These are phyloP conservation scores for Diddensiella transvaalensis DNA, from an alignment of 805 yeast species.

Conservation along the genomic window DNA sequence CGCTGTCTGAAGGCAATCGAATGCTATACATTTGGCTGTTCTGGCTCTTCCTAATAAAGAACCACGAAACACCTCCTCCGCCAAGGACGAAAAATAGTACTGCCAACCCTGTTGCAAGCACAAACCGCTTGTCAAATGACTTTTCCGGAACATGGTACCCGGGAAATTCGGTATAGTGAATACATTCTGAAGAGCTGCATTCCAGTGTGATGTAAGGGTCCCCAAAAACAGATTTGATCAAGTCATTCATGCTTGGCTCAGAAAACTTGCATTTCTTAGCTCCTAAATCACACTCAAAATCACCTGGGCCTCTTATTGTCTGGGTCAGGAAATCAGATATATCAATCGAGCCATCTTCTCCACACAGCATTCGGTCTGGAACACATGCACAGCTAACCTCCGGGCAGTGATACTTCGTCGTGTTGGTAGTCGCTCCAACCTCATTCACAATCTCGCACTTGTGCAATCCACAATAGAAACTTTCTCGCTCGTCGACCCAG, in stretches of 20 bases:
- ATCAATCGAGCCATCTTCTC: conserved; percentile 90
- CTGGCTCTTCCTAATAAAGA: conserved; percentile 20
- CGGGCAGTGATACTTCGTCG: conserved; percentile 75
- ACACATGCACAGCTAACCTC: conserved; percentile 81
- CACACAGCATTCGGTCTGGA: conserved; percentile 91
- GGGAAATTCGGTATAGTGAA: conserved; percentile 89
- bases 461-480: conserved; percentile 81
- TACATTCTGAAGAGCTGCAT: conserved; percentile 86
- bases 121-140: conserved; percentile 24
- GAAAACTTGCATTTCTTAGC: conserved; percentile 69
- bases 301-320: conserved; percentile 91
- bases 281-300: conserved; percentile 71
- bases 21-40: conserved; percentile 20
- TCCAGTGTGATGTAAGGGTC: conserved; percentile 80
- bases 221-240: conserved; percentile 90
- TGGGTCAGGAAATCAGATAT: conserved; percentile 88
- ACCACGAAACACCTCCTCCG: conserved; percentile 13
- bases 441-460: conserved; percentile 70
- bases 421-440: conserved; percentile 40
- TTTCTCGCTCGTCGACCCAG: conserved; percentile 89
- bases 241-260: conserved; percentile 94
- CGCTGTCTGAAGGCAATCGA: conserved; percentile 37
- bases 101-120: conserved; percentile 26
- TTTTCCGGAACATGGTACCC: conserved; percentile 72
- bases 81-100: conserved; percentile 19